Evolutionary conservation across 1,139 yeast species (phyloP).

Genomic region (Nakaseomyces glabratus): DNA sequence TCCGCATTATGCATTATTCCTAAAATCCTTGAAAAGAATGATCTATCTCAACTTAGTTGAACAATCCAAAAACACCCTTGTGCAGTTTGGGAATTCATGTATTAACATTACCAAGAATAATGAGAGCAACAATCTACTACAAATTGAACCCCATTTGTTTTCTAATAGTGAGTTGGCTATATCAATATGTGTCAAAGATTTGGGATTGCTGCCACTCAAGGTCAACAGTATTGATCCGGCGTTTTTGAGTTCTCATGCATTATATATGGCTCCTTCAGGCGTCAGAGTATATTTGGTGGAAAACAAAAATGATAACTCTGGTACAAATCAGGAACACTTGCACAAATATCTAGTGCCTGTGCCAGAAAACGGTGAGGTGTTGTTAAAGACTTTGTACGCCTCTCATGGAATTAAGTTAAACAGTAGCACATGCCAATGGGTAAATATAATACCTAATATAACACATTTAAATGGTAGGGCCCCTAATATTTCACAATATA

Average conservation of each 20-base stretch:
- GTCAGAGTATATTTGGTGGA: conserved; percentile 57
- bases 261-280: conserved; percentile 69
- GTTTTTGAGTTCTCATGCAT: conserved; percentile 36
- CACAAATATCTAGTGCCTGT: conserved; percentile 39
- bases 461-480: conserved; percentile 62
- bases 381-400: conserved; percentile 41
- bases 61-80: conserved; percentile 32
- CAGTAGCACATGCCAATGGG: conserved; percentile 38
- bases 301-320: conserved; percentile 1
- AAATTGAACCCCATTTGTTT: conserved; percentile 48
- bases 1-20: conserved; percentile 46
- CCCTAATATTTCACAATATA: conserved; percentile 48
- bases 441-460: conserved; percentile 57
- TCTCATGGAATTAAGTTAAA: conserved; percentile 43
- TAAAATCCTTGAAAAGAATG: conserved; percentile 52
- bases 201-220: conserved; percentile 23
- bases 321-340: conserved; percentile 14
- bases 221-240: conserved; percentile 15
- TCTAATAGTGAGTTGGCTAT: conserved; percentile 44
- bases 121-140: conserved; percentile 32
- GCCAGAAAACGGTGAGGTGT: conserved; percentile 43
- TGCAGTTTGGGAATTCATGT: conserved; percentile 51
- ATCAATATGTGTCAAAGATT: conserved; percentile 29
- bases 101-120: conserved; percentile 19
- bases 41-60: conserved; percentile 40